A percentile compares a stretch with the other conserved stretches of the same genome.
Conservation (phyloP, 495 filamentous ascomycete genomes). For the Aspergillus baeticus region DNA sequence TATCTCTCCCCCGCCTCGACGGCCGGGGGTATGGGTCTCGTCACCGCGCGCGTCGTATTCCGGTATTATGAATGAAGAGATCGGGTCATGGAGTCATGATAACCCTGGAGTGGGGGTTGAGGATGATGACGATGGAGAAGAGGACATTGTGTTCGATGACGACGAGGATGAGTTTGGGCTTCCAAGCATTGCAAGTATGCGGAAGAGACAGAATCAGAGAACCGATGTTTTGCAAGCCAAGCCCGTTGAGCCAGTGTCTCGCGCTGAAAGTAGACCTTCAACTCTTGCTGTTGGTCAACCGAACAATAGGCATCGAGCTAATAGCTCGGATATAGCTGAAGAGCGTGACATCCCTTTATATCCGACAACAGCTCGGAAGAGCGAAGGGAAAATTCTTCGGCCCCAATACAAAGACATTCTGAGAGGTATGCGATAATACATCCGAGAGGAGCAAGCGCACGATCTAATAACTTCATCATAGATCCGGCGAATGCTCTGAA, state of each 20-base stretch:
- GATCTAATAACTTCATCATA: conserved; percentile 23
- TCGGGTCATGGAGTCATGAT: conserved; percentile 74
- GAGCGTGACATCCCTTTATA: conserved; percentile 86
- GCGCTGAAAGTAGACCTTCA: conserved; percentile 24
- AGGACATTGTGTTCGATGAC: conserved; percentile 74
- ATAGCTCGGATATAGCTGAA: conserved; percentile 89
- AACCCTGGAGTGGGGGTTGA: conserved; percentile 31
- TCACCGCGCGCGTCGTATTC: conserved; percentile 72
- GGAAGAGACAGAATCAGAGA: conserved; percentile 61
- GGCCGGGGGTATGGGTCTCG: conserved; percentile 50
- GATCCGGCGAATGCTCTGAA: conserved; percentile 96
- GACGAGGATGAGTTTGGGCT: conserved; percentile 95
- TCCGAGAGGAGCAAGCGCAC: neutral
- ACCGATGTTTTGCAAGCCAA: conserved; percentile 44
- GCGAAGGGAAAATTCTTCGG: conserved; percentile 89
- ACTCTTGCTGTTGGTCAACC: conserved; percentile 34
- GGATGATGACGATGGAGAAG: conserved; percentile 57
- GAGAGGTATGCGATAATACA: conserved; percentile 49
- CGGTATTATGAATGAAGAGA: conserved; percentile 69
- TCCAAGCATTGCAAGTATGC: conserved; percentile 85
- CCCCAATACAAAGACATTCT: conserved; percentile 98
- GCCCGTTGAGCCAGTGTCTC: conserved; percentile 44
- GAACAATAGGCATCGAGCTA: conserved; percentile 51
- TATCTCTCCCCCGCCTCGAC: conserved; percentile 55
- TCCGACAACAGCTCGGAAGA: conserved; percentile 73